Conservation (phyloP, 208 protist genomes). For the Leishmania martiniquensis region DNA sequence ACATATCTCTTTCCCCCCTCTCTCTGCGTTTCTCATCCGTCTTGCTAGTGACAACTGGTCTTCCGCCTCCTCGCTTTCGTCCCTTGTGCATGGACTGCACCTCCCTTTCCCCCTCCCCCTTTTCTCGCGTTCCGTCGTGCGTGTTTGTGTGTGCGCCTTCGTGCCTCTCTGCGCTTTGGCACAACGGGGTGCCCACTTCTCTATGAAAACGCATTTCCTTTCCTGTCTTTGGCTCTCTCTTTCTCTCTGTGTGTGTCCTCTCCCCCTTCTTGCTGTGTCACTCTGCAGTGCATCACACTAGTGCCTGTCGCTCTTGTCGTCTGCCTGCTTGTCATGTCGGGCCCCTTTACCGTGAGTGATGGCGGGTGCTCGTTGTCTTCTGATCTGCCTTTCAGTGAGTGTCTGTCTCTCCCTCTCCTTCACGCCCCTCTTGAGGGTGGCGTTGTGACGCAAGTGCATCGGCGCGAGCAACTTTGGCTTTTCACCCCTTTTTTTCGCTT, state of each 20-base stretch:
- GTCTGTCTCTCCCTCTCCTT: neutral
- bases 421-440: neutral
- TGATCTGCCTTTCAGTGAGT: neutral
- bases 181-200: too few relatives aligned
- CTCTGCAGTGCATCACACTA: neutral
- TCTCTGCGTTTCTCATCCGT: neutral
- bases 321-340: too few relatives aligned
- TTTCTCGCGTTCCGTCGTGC: neutral
- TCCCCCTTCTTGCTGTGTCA: neutral
- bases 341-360: too few relatives aligned
- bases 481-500: neutral
- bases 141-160: neutral
- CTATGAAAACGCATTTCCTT: neutral
- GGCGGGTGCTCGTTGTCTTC: conserved; percentile 12
- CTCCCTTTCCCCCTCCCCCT: conserved; percentile 2
- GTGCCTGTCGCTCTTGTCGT: neutral
- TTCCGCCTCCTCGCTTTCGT: neutral
- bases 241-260: neutral
- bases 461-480: neutral
- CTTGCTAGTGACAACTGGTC: neutral
- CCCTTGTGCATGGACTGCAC: too few relatives aligned
- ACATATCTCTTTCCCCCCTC: neutral
- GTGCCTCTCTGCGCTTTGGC: neutral
- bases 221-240: neutral
- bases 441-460: neutral